Base-by-base conservation (phyloP, 129 eudicot species). In the Artemisia argyi region DNA sequence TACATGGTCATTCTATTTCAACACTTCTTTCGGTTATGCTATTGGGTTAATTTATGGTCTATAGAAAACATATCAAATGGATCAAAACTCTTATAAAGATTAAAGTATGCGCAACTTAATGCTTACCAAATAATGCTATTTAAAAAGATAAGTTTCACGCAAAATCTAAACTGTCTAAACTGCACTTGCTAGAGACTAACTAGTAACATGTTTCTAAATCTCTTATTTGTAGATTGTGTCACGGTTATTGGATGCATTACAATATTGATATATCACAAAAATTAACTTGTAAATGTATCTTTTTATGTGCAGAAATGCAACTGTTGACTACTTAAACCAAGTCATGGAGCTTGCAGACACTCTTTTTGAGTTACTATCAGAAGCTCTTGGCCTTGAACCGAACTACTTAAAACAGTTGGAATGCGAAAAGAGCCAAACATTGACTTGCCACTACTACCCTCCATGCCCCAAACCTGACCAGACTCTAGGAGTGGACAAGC, bases 391-490 rank as follows among this genome's bases (percentile, higher is more conserved):
- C 12, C 82, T 85, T 5, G 47, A 80, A 53, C 20, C 90, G 2
- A 65, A 68, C 26, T 71, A 77, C 57, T 78, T 88, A 7, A 73
- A 70, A 56, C 70, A 28, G 11, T 60, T 81, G 74, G 82, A 80
- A 49, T 85, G 84, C 47, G 66, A 68, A 2, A 61, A 71, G 55
- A 82, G 76, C n/a, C 69, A 44, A 35, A 55, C 16, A 32, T 0
- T 88, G 4, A 63, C 61, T 15, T 22, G 81, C 26, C 82, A 88
- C 74, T 88, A 77, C 53, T 88, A 82, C 58, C 95, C 95, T 8
- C 66, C 83, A 15, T 88, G 95, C 61, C 95, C 95, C 0, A 71
- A 82, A 46, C 90, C 90, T 17, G 86, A 85, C 12, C 80, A 28
- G 26, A 80, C 86, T 26, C 47, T 88, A 19, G 90, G 90, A 11